Evolutionary conservation across 768 basidiomycete genomes (phyloP), one percentile per base, ranked within the genome.

Genomic region (Chalciporus pseudorubinellus): DNA sequence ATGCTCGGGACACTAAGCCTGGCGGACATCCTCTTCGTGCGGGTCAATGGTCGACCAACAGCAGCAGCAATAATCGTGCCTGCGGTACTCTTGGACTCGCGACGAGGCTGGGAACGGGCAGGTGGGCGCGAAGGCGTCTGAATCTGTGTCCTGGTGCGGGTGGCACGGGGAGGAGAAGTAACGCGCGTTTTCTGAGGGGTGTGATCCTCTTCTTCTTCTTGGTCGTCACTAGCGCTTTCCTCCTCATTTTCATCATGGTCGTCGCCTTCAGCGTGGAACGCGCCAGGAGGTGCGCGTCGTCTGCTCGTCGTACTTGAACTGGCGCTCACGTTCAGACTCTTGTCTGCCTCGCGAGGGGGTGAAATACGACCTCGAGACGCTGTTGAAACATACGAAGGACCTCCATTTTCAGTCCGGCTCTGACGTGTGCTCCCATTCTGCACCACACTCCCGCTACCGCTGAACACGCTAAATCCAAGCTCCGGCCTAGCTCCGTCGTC

Each of bases 191-290:
- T 49, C 24, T 12, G 45, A 7, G 19, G 39, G 24, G 20, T 40
- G 21, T 13, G 48, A 14, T 58, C 48, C 22, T 57, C 54, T 9
- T 52, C 44, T 24, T 59, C 44, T 3, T 56, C 52, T 7, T 52
- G 46, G 5, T 48, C 69, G 3, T 75, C 67, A 5, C 47, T 59
- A 12, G 72, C 74, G 7, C 71, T 26, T 20, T 56, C 43, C 14
- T 36, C 28, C 6, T 51, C 54, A 8, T 52, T 34, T 38, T 48
- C 68, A 3, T 74, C 65, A 13, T 42, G 21, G 31, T 51, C 65
- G 19, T 77, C 77, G 10, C 76, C 76, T 2, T 75, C 74, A 2
- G 62, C 62, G 8, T 65, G 63, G 55, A 81, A 81, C 29, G 77
- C 77, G 0, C 77, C 78, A 10, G 79, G 79, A 6, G 70, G 73